Base-by-base conservation (phyloP, 345 rosid genomes). In the Mercurialis annua region DNA sequence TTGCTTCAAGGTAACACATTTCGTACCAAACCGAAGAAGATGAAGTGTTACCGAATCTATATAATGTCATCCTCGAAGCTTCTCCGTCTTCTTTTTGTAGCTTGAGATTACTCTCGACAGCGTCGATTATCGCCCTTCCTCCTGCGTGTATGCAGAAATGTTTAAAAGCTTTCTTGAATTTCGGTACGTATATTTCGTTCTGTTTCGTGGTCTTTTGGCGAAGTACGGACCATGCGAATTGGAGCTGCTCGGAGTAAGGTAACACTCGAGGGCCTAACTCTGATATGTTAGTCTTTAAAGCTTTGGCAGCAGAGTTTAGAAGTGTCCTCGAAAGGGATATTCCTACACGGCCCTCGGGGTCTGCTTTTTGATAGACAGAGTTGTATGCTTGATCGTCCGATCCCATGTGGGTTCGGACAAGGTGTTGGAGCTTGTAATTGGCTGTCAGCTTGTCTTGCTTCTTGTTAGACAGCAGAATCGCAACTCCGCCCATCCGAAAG, bases 1-100 rank as follows among this genome's bases (percentile, higher is more conserved):
- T 84, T 0, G 87, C 81, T 67, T 85, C 85, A 26, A 85, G 76
- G 60, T 88, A 88, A 59, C 85, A 78, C 46, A 88, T 85, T 67
- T 85, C 89, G 65, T 88, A 88, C 93, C 93, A 88, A 55, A 84
- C n/a, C 0, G 87, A 84, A 66, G 90, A 88, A 20, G 92, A 82
- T 8, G 92, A 85, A 12, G 88, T 85, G 67, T 85, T 87, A 10
- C 88, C 92, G 63, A 77, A 87, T 26, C 90, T 76, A 44, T 87
- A 69, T 0, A 87, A 49, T 14, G 88, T 84, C 83, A 84, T 81
- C 76, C 87, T 77, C 44, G 90, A 84, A 43, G 90, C 86, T 76
- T 85, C 90, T 29, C 64, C 86, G 58, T 85, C 93, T 75, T 81
- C 83, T 67, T 71, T 81, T 0, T 73, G 74, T 52, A 87, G 80